Evolutionary conservation across 2,329 filamentous ascomycete species (phyloP).

Genomic region (Biscogniauxia marginata): DNA sequence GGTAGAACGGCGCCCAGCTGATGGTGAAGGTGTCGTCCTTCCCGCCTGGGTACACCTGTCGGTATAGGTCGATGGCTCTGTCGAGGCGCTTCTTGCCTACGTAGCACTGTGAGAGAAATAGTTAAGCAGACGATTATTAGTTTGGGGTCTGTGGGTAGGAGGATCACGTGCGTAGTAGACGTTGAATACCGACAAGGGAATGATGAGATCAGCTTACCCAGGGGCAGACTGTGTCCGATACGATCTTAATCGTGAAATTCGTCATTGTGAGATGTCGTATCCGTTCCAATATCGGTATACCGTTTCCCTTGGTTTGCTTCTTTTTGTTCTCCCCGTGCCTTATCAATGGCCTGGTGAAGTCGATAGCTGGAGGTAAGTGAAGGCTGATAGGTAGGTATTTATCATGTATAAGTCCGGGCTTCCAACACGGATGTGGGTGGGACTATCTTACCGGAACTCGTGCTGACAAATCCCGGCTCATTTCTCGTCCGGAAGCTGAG

Average conservation of each 20-base stretch:
- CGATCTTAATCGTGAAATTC: slow-evolving; percentile 72
- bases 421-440: too few relatives aligned
- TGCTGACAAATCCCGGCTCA: too few relatives aligned
- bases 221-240: slow-evolving; percentile 81
- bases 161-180: slow-evolving; percentile 3
- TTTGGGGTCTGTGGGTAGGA: slow-evolving; percentile 30
- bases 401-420: too few relatives aligned
- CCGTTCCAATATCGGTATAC: too few relatives aligned
- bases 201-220: slow-evolving; percentile 37
- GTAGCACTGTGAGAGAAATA: slow-evolving; percentile 60
- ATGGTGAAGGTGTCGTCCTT: slow-evolving; percentile 67
- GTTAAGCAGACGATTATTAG: too few relatives aligned
- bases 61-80: slow-evolving; percentile 67
- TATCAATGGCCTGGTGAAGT: too few relatives aligned
- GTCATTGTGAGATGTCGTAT: slow-evolving; percentile 61
- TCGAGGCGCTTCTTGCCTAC: slow-evolving; percentile 75
- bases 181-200: not conserved
- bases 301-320: too few relatives aligned
- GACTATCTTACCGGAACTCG: too few relatives aligned
- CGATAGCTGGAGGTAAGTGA: too few relatives aligned
- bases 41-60: slow-evolving; percentile 57
- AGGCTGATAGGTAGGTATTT: too few relatives aligned
- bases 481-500: too few relatives aligned
- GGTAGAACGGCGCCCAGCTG: slow-evolving; percentile 77
- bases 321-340: too few relatives aligned